Evolutionary conservation across 352 stramenopile species (phyloP), one percentile per base, ranked within the genome.

Genomic region (Phytophthora hibernalis): DNA sequence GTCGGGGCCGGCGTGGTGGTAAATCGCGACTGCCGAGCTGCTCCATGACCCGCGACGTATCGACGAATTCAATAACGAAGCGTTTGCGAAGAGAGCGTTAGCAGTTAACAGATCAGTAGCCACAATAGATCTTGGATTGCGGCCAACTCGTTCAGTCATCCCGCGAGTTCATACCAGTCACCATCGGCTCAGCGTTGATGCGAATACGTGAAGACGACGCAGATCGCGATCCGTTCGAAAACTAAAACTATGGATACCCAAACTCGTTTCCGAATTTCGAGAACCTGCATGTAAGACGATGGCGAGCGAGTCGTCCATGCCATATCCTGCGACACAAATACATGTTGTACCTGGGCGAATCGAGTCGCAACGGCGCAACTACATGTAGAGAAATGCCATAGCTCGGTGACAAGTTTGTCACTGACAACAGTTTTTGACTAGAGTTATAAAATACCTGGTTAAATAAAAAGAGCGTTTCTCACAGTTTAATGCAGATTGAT

Each of bases 11-110:
- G 4, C 13, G 16, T 12, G 16, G 26, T 35, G 53, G 26, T 33
- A 55, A 63, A 16, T 16, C 31, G 31, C 33, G 55, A 63, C 44
- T 43, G 47, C 40, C 47, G 26, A 61, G 44, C 28, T 61, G 20
- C 26, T 30, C 38, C 11, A 51, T 50, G 38, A 22, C 5, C 18
- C 18, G 30, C 30, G 51, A 28, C 21, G 22, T 49, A 49, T 47
- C 38, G 38, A 45, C 38, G 16, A 45, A 16, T 45, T 45, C 38
- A 45, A 45, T n/a, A 28, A 47, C 18, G 8, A 22, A 47, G 40
- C 5, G 7, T n/a, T 26, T 47, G 6, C 6, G 6, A 31, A 31
- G 28, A 28, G 28, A 9, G 28, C 28, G 28, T 31, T 31, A 31
- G 28, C 28, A 13, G 28, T 1, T n/a, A n/a, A n/a, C n/a, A n/a